Evolutionary conservation across 1,284 basidiomycete genomes (phyloP), one percentile per base, ranked within the genome.

Genomic region (Fomitopsis schrenkii): DNA sequence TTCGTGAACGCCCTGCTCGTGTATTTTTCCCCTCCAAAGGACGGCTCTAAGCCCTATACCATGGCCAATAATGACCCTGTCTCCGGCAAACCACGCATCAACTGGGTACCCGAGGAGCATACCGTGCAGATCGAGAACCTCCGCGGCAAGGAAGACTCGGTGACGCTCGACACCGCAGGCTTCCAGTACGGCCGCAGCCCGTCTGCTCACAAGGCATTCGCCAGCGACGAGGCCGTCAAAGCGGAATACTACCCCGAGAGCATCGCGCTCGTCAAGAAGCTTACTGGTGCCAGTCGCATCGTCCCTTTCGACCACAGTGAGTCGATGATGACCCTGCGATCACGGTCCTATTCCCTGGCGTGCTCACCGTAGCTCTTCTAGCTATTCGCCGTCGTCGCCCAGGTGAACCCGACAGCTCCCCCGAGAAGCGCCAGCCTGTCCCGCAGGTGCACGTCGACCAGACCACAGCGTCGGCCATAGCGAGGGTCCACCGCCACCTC

Each of bases 231-330:
- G 5, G 80, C 77, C 33, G 78, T 88, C 57, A 67, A 78, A 64
- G 68, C 67, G 55, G 81, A 82, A 59, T 88, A 88, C 68, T 87
- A 88, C 64, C 78, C 80, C 0, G 86, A 90, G 73, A 83, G 81
- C 63, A 76, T 78, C 40, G 80, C 81, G 68, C 73, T 87, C 44
- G 74, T 87, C 56, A 88, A 88, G 75, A 72, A 81, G 65, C 64
- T 85, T 6, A 87, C 85, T 0, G 86, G 87, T 2, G 86, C 86
- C 0, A 83, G 76, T 60, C 76, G 79, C 35, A 82, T 84, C 15
- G 82, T 85, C 10, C 59, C 86, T 30, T 88, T 88, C 65, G 86
- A 88, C 67, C 85, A 87, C 70, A 88, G 84, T 86, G 61, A 69
- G 84, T 38, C 5, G 14, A 44, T 9, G n/a, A 12, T 12, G 5